These are phyloP conservation scores for Symbiodinium pilosum DNA, from an alignment of 73 alveolate species.

Conservation along the genomic window DNA sequence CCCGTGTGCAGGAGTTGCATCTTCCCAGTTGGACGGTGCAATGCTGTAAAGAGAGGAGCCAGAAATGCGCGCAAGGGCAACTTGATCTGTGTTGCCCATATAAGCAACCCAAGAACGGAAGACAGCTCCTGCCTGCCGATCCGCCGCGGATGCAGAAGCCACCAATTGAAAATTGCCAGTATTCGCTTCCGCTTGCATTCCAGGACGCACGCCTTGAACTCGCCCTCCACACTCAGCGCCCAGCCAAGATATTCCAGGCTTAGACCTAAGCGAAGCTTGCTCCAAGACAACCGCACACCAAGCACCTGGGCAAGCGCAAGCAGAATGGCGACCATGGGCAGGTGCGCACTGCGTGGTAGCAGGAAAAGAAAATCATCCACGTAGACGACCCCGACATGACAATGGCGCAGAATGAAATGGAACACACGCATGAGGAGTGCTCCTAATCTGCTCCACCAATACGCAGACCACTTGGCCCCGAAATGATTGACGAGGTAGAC, in stretches of 20 bases:
- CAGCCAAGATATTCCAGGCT: not conserved
- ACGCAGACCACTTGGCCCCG: not conserved
- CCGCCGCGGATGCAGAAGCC: constrained; percentile 5
- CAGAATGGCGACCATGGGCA: not conserved
- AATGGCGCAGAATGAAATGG: not conserved
- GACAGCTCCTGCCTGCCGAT: not conserved
- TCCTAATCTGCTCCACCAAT: not conserved
- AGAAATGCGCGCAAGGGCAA: constrained; percentile 29
- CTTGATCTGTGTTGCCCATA: constrained; percentile 15
- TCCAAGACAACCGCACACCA: constrained; percentile 26
- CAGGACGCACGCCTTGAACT: not conserved
- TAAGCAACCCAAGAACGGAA: not conserved
- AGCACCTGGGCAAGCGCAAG: not conserved
- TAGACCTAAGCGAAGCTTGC: not conserved
- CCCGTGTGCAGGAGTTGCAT: not conserved
- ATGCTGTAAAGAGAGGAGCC: constrained; percentile 28
- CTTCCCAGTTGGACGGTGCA: not conserved
- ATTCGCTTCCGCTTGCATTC: not conserved
- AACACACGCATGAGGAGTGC: not conserved
- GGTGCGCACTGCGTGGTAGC: not conserved
- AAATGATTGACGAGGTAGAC: not conserved
- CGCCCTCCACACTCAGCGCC: not conserved
- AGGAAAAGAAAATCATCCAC: constrained; percentile 9
- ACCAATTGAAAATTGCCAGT: not conserved
- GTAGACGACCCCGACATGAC: not conserved